Evolutionary conservation across 176 grass and related monocot genomes (phyloP).

Genomic region (Luzula sylvatica): DNA sequence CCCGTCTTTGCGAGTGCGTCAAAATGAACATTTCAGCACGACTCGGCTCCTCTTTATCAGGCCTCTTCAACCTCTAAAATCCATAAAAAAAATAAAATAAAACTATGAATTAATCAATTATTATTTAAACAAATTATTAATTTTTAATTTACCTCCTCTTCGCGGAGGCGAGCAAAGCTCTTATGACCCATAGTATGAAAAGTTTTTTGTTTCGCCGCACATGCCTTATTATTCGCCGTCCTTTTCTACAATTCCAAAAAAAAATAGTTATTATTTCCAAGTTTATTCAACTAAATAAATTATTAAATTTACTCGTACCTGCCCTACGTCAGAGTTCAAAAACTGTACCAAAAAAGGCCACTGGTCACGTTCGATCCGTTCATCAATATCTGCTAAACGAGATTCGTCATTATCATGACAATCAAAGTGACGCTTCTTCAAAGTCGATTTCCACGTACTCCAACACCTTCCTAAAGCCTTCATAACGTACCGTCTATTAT

Average conservation of each 20-base stretch:
- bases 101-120: conserved; percentile 9
- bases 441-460: conserved; percentile 32
- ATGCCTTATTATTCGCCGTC: conserved; percentile 35
- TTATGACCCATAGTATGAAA: conserved; percentile 37
- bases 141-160: conserved; percentile 43
- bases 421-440: conserved; percentile 37
- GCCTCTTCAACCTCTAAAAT: conserved; percentile 37
- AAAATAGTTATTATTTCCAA: not conserved
- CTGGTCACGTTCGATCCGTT: conserved; percentile 34
- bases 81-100: conserved; percentile 4
- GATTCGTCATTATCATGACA: conserved; percentile 43
- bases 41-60: conserved; percentile 33
- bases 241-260: conserved; percentile 23
- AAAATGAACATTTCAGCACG: conserved; percentile 37
- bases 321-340: conserved; percentile 45
- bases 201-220: conserved; percentile 19
- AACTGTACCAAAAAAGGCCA: conserved; percentile 36
- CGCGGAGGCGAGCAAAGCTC: conserved; percentile 37
- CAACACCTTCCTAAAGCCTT: conserved; percentile 11
- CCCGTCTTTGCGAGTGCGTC: conserved; percentile 40
- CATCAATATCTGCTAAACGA: conserved; percentile 32
- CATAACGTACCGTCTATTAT: not conserved
- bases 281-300: too few relatives aligned
- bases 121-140: too few relatives aligned
- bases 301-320: conserved; percentile 15